phyloP scores from a whole-genome alignment of 805 yeast genomes.

The Yarrowia porcina region DNA sequence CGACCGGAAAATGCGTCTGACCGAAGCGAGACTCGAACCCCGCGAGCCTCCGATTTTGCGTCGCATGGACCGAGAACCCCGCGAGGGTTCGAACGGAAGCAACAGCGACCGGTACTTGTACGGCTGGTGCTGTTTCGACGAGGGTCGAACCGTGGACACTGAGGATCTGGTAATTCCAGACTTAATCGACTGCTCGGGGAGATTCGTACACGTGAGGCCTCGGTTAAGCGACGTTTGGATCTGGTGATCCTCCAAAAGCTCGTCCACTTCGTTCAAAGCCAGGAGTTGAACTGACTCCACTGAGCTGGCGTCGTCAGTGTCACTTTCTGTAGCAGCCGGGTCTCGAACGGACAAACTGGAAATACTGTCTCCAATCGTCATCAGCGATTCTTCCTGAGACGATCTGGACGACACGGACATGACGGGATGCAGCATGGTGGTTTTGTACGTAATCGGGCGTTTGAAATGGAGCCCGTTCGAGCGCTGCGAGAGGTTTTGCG shows the following conservation, averaged over 20 bases:
- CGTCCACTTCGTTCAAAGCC: neutral
- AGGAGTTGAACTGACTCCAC: neutral
- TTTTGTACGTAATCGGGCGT: slow-evolving; percentile 7
- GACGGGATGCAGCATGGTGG: slow-evolving; percentile 1
- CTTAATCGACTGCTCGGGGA: neutral
- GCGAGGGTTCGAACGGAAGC: neutral
- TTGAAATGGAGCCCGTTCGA: slow-evolving; percentile 27
- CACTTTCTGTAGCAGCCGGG: too few relatives aligned
- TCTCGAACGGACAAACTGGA: neutral
- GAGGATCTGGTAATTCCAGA: slow-evolving; percentile 8
- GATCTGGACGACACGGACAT: slow-evolving; percentile 7
- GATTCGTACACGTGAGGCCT: neutral
- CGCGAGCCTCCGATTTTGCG: neutral
- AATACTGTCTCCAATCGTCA: neutral
- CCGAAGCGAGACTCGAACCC: neutral
- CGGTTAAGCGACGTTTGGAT: neutral
- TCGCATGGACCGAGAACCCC: neutral
- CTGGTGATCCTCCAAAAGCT: neutral
- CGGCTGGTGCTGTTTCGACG: neutral
- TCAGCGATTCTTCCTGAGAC: slow-evolving; percentile 8
- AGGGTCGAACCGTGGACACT: neutral
- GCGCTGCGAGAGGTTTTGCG: slow-evolving; percentile 24
- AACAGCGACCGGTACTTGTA: slow-evolving; percentile 23
- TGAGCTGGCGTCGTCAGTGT: neutral
- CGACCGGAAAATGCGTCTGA: neutral